phyloP scores from a whole-genome alignment of 371 early-diverging fungal species.

The Zopfochytrium polystomum region DNA sequence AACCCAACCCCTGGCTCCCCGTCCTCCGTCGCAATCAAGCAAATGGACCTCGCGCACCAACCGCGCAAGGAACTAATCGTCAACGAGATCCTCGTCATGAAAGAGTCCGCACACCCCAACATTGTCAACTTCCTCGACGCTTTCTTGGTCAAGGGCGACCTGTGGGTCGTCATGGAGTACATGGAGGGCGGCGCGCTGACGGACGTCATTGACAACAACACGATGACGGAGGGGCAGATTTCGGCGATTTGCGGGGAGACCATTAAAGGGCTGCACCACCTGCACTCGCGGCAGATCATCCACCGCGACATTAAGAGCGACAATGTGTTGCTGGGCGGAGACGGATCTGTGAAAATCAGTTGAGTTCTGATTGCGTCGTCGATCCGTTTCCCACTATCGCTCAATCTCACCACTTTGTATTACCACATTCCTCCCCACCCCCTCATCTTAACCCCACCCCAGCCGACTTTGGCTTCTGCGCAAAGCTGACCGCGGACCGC shows the following conservation, averaged over 20 bases:
- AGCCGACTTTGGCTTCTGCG: slow-evolving; percentile 93
- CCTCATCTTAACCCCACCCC: too few relatives aligned
- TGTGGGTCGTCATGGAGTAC: too few relatives aligned
- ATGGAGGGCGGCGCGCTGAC: too few relatives aligned
- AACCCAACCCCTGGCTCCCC: slow-evolving; percentile 7
- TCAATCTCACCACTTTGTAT: too few relatives aligned
- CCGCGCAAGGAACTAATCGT: slow-evolving; percentile 97
- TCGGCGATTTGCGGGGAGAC: slow-evolving; percentile 68
- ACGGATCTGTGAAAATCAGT: slow-evolving; percentile 94
- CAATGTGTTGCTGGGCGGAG: slow-evolving; percentile 81
- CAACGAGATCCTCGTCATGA: too few relatives aligned
- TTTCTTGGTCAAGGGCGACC: slow-evolving; percentile 76
- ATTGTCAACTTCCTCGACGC: too few relatives aligned
- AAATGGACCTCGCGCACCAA: slow-evolving; percentile 91
- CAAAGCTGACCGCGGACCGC: slow-evolving; percentile 79
- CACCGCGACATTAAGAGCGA: slow-evolving; percentile 98
- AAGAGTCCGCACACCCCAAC: too few relatives aligned
- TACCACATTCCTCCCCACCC: background rate
- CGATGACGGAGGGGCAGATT: slow-evolving; percentile 87
- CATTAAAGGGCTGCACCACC: slow-evolving; percentile 52
- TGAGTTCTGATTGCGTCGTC: slow-evolving; percentile 4
- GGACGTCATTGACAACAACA: slow-evolving; percentile 94
- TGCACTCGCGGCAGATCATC: too few relatives aligned
- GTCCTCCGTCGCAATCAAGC: slow-evolving; percentile 88
- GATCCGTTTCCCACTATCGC: background rate